phyloP scores from a whole-genome alignment of 495 filamentous ascomycete species.

The Penicillium steckii region DNA sequence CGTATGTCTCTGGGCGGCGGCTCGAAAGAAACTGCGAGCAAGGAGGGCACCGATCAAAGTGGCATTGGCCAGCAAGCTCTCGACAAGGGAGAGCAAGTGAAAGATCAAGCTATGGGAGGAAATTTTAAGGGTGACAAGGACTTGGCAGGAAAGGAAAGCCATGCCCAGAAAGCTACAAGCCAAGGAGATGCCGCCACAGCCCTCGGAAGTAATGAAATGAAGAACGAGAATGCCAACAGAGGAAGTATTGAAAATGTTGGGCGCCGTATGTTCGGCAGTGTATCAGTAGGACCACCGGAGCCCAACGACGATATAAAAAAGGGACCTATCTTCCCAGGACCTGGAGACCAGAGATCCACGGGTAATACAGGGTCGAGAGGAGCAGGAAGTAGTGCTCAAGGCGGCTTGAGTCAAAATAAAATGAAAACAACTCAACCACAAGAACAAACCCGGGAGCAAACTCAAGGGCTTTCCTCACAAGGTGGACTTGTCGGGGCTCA shows the following conservation, averaged over 20 bases:
- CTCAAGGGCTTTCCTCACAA: background rate
- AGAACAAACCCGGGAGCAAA: background rate
- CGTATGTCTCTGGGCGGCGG: constrained; percentile 12
- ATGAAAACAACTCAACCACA: background rate
- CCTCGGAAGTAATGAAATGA: constrained; percentile 2
- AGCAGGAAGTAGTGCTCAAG: constrained; percentile 1
- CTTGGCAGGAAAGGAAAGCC: constrained; percentile 9
- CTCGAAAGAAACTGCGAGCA: constrained; percentile 13
- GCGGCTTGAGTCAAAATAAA: background rate
- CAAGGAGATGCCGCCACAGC: constrained; percentile 6
- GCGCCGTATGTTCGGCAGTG: constrained; percentile 8
- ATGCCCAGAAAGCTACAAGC: constrained; percentile 2
- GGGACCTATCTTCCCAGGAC: constrained; percentile 17
- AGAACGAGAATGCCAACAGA: constrained; percentile 5
- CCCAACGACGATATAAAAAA: constrained; percentile 25
- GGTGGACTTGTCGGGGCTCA: background rate
- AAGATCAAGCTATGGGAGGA: constrained; percentile 11
- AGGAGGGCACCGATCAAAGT: constrained; percentile 6
- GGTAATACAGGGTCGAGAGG: background rate
- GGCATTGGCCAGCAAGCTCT: constrained; percentile 9
- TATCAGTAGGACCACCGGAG: constrained; percentile 3
- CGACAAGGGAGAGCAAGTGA: constrained; percentile 9
- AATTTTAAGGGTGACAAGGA: constrained; percentile 14
- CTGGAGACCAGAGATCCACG: constrained; percentile 10
- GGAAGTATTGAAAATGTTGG: constrained; percentile 8